Conservation (phyloP, 169 alveolate genomes). For the Plasmodium yoelii region DNA sequence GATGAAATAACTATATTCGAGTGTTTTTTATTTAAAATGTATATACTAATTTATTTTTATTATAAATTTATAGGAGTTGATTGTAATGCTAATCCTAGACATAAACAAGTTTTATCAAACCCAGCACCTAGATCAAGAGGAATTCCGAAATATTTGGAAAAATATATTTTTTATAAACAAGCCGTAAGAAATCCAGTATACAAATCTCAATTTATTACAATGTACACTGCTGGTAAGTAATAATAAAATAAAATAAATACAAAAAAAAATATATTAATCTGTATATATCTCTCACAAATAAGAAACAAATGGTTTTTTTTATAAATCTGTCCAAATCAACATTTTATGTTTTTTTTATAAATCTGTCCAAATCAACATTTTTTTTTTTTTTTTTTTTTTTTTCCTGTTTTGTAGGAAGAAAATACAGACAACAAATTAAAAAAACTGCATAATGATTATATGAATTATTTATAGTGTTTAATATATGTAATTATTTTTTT, state of each 20-base stretch:
- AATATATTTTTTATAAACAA: constrained; percentile 88
- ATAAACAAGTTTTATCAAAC: constrained; percentile 87
- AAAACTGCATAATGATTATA: constrained; percentile 38
- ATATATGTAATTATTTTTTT: too few relatives aligned
- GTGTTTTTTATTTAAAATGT: too few relatives aligned
- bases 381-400: not conserved
- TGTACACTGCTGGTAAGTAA: constrained; percentile 72
- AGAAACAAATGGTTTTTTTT: too few relatives aligned
- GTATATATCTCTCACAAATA: too few relatives aligned
- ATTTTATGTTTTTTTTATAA: not conserved
- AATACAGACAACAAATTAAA: constrained; percentile 74
- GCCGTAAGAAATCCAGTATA: constrained; percentile 86
- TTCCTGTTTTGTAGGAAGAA: constrained; percentile 32
- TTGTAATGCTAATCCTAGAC: constrained; percentile 91
- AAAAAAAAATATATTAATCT: not conserved
- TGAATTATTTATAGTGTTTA: not conserved
- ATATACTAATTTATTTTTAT: too few relatives aligned
- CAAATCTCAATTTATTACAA: constrained; percentile 67
- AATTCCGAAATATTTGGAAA: constrained; percentile 88
- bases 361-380: too few relatives aligned
- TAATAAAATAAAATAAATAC: not conserved
- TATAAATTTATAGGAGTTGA: constrained; percentile 83
- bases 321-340: too few relatives aligned
- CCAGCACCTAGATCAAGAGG: constrained; percentile 91
- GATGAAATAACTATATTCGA: not conserved